These are phyloP conservation scores for Maudiozyma serrabonitensis DNA, from an alignment of 805 yeast species.

Conservation along the genomic window DNA sequence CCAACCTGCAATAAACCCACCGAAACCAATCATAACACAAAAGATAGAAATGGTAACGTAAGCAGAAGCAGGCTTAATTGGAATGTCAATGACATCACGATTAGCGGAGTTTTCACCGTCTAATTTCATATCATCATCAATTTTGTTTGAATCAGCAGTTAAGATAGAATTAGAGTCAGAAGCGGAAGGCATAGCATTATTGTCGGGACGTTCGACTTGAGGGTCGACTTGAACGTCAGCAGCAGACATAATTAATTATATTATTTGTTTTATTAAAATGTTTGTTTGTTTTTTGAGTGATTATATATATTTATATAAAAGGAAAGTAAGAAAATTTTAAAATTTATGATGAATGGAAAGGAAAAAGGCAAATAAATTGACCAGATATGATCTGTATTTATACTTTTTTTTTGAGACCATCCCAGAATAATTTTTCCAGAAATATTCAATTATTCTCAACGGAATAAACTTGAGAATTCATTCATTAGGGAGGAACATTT, in stretches of 20 bases:
- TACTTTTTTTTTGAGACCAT: too few relatives aligned
- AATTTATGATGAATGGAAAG: background rate
- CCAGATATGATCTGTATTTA: too few relatives aligned
- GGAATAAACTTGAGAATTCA: too few relatives aligned
- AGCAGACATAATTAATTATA: background rate
- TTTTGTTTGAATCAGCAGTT: background rate
- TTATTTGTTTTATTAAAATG: background rate
- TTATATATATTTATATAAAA: background rate
- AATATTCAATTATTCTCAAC: too few relatives aligned
- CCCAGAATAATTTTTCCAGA: too few relatives aligned
- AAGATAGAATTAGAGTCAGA: background rate
- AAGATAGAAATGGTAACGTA: constrained; percentile 13
- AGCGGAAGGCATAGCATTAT: background rate
- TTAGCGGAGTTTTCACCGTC: background rate
- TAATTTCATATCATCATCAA: background rate
- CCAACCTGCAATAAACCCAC: constrained; percentile 1
- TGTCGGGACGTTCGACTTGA: background rate
- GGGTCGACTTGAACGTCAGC: background rate
- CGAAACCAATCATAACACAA: constrained; percentile 34
- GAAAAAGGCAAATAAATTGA: too few relatives aligned
- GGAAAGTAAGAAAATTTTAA: background rate
- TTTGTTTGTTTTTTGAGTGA: background rate
- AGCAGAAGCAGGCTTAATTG: constrained; percentile 3
- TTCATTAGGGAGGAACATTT: too few relatives aligned
- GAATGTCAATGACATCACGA: background rate